phyloP scores from a whole-genome alignment of 768 basidiomycete genomes.

The Collybia sordida region DNA sequence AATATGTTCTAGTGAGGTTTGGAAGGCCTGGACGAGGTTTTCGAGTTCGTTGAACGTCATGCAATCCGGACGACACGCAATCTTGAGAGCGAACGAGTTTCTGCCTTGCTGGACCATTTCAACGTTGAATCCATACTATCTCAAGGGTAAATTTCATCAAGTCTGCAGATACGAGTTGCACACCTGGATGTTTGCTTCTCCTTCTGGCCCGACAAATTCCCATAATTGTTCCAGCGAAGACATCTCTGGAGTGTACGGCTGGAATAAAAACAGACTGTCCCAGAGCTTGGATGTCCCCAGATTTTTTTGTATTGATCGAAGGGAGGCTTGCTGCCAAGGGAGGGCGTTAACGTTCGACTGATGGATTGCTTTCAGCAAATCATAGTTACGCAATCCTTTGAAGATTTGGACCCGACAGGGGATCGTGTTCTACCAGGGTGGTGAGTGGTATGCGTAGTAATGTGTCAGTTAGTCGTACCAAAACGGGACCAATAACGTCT shows the following conservation, averaged over 20 bases:
- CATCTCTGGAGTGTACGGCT: conserved; percentile 23
- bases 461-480: conserved; percentile 30
- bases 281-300: conserved; percentile 30
- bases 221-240: conserved; percentile 24
- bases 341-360: conserved; percentile 34
- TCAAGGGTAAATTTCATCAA: neutral
- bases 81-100: conserved; percentile 29
- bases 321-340: conserved; percentile 45
- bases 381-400: conserved; percentile 23
- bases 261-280: conserved; percentile 46
- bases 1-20: conserved; percentile 11
- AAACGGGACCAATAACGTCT: conserved; percentile 43
- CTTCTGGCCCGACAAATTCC: conserved; percentile 19
- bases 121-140: conserved; percentile 43
- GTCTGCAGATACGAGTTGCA: conserved; percentile 1
- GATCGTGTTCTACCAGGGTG: conserved; percentile 37
- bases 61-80: conserved; percentile 30
- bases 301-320: conserved; percentile 37
- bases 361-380: conserved; percentile 36
- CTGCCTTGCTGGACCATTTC: conserved; percentile 33
- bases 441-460: neutral
- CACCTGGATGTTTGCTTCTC: conserved; percentile 27
- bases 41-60: conserved; percentile 24
- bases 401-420: conserved; percentile 39
- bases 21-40: conserved; percentile 17